phyloP scores from a whole-genome alignment of 352 stramenopile species.

The Stramenopiles sp. region DNA sequence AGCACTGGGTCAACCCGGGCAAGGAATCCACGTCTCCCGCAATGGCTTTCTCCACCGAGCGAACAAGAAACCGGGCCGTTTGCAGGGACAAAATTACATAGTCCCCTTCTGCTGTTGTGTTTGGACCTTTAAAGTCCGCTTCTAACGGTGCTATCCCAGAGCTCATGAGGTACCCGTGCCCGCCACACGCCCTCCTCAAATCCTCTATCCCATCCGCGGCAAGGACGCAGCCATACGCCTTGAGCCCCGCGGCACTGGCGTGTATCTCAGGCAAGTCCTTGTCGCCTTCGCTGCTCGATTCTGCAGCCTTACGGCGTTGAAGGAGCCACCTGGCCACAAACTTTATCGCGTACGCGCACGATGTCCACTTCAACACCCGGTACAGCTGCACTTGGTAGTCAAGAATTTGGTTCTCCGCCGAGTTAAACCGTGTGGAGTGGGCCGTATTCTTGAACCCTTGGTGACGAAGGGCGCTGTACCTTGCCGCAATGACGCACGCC shows the following conservation, averaged over 20 bases:
- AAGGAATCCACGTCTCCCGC: constrained; percentile 33
- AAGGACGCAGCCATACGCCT: constrained; percentile 65
- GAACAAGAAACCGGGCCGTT: constrained; percentile 44
- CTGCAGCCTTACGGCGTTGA: not conserved
- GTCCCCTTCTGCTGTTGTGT: constrained; percentile 58
- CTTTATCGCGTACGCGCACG: not conserved
- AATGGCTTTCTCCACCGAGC: constrained; percentile 30
- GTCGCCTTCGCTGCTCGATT: not conserved
- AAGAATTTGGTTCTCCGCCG: constrained; percentile 18
- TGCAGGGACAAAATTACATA: constrained; percentile 74
- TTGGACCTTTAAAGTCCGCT: constrained; percentile 78
- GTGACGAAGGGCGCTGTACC: constrained; percentile 67
- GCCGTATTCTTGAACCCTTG: constrained; percentile 36
- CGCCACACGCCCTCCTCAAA: constrained; percentile 78
- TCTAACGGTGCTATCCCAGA: constrained; percentile 66
- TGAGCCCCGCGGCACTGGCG: constrained; percentile 73
- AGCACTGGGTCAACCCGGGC: constrained; percentile 37
- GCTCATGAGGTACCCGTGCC: constrained; percentile 72
- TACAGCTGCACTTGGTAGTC: constrained; percentile 20
- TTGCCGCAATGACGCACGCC: constrained; percentile 67
- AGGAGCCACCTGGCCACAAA: constrained; percentile 7
- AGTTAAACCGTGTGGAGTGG: not conserved
- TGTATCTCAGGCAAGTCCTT: constrained; percentile 66
- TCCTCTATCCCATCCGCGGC: constrained; percentile 63
- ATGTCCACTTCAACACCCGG: constrained; percentile 14